Conservation (phyloP, 768 basidiomycete species). For the Boletus reticuloceps region DNA sequence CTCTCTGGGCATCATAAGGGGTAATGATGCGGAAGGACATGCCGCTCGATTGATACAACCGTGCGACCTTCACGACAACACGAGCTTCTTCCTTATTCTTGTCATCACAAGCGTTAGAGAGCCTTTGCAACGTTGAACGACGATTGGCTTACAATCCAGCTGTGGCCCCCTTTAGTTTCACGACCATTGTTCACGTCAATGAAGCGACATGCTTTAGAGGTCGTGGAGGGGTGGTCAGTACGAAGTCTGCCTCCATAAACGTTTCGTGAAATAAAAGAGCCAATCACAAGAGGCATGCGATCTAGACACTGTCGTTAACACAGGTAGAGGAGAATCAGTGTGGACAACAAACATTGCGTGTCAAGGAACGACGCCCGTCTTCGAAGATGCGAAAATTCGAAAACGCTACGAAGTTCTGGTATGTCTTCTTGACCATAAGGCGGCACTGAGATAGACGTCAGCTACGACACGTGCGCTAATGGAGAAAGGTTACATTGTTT, state of each 20-base stretch:
- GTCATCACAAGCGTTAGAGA: constrained; percentile 7
- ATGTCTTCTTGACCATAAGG: constrained; percentile 75
- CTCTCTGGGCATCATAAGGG: constrained; percentile 74
- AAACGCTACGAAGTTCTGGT: constrained; percentile 64
- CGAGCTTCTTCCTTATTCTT: constrained; percentile 62
- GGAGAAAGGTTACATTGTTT: constrained; percentile 32
- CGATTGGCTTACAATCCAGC: constrained; percentile 33
- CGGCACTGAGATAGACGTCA: constrained; percentile 49
- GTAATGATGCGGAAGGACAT: constrained; percentile 66
- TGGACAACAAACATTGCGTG: constrained; percentile 60
- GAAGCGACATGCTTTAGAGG: constrained; percentile 34
- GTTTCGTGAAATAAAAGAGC: constrained; percentile 60
- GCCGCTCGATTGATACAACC: constrained; percentile 42
- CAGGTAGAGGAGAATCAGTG: not conserved
- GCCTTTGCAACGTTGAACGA: not conserved
- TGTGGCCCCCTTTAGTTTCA: constrained; percentile 28
- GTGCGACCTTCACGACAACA: constrained; percentile 52
- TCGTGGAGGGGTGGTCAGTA: constrained; percentile 49
- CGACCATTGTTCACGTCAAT: constrained; percentile 38
- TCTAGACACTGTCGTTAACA: constrained; percentile 41
- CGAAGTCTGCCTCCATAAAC: constrained; percentile 60
- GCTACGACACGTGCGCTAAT: not conserved
- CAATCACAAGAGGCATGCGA: constrained; percentile 79
- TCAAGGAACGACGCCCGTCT: constrained; percentile 51
- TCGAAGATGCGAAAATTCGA: constrained; percentile 64